Evolutionary conservation across 192 early-diverging fungal species (phyloP), one percentile per base, ranked within the genome.

Genomic region (Gaertneriomyces semiglobifer): DNA sequence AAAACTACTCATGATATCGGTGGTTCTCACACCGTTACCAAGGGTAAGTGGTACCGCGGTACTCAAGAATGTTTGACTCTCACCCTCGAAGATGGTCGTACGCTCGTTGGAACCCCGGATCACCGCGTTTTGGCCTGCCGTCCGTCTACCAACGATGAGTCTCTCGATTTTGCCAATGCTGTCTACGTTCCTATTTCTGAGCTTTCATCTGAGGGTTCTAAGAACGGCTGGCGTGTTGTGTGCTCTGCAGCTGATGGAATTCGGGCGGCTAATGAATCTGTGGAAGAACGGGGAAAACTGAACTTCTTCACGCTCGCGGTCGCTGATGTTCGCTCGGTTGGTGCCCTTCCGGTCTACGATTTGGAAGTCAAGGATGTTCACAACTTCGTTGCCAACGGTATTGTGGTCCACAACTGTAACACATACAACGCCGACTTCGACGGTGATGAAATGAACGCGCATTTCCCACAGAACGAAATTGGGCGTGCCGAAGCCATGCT

Each of bases 371-470:
- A 70, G 33, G 65, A 69, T 54, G 18, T 68, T 33, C 65, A 53
- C 50, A 68, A 69, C 7, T 68, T 65, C 52, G 20, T 61, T 51
- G 60, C 60, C 60, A 61, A 61, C 60, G 60, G 60, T 11, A 44
- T 61, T 44, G 60, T 61, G 25, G 60, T 61, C 40, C 60, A 63
- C 50, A 53, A 63, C 19, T 63, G 69, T 50, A 79, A 79, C 70
- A 72, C 76, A 14, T 77, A 77, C 62, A 77, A 76, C 57, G 95
- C 95, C 63, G 98, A 99, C 88, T 99, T 99, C 84, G 98, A 99
- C 76, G 98, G 98, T 71, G 98, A 98, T 81, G 98, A 99, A 82
- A 99, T 99, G 98, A 99, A 99, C 81, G 88, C 96, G 66, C 98
- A 99, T 84, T 99, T 98, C 76, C 95, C 96, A 47, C 98, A 99